phyloP scores from a whole-genome alignment of 805 yeast species.

The Metschnikowia hibisci region DNA sequence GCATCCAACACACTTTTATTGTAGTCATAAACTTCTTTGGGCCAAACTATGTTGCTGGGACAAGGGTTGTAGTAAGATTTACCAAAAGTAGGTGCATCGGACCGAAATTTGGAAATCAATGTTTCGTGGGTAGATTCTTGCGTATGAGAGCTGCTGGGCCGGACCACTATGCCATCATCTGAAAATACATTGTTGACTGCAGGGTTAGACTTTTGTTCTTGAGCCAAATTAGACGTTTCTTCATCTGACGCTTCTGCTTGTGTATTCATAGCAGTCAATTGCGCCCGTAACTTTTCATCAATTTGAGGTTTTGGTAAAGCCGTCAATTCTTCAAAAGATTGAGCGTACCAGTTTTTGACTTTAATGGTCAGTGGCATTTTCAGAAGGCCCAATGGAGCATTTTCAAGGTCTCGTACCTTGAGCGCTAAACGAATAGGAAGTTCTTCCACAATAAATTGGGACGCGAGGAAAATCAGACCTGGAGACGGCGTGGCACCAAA shows the following conservation, averaged over 20 bases:
- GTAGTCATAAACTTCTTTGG: conserved; percentile 68
- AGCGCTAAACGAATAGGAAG: conserved; percentile 83
- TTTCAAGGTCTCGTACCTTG: conserved; percentile 78
- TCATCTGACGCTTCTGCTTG: conserved; percentile 8
- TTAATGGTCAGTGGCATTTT: conserved; percentile 70
- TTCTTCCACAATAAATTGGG: conserved; percentile 81
- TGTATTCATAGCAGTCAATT: conserved; percentile 22
- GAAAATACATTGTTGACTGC: conserved; percentile 39
- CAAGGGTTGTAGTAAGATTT: conserved; percentile 49
- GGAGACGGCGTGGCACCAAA: conserved; percentile 78
- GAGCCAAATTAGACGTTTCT: conserved; percentile 26
- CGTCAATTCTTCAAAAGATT: conserved; percentile 81
- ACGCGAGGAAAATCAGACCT: conserved; percentile 76
- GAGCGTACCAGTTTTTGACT: conserved; percentile 88
- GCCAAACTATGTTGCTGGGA: conserved; percentile 58
- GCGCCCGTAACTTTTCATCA: conserved; percentile 36
- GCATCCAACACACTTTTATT: conserved; percentile 64
- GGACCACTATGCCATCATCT: conserved; percentile 51
- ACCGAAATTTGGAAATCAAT: conserved; percentile 6
- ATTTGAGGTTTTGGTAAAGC: conserved; percentile 56
- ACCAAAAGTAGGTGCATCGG: conserved; percentile 39
- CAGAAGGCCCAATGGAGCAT: conserved; percentile 69
- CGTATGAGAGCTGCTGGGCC: conserved; percentile 18
- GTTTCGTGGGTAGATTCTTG: conserved; percentile 8
- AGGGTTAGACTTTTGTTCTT: conserved; percentile 28